Base-by-base conservation (phyloP, 352 stramenopile species). In the Pythium insidiosum region DNA sequence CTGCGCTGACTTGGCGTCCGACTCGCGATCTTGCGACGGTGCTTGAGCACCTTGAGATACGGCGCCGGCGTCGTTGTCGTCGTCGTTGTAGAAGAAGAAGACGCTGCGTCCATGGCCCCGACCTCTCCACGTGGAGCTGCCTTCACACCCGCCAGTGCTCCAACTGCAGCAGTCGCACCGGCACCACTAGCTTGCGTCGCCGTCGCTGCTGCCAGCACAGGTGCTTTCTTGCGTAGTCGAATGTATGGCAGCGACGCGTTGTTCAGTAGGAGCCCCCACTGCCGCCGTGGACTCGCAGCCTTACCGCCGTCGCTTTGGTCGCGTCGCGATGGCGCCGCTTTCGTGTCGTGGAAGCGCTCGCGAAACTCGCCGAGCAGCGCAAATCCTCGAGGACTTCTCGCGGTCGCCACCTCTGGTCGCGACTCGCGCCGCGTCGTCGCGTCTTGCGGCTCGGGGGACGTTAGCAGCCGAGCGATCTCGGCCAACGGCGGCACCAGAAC, bases 11-110 rank as follows among this genome's bases (percentile, higher is more conserved):
- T n/a, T n/a, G n/a, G n/a, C n/a, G n/a, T n/a, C n/a, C n/a, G n/a
- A n/a, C n/a, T n/a, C n/a, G n/a, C n/a, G n/a, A n/a, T n/a, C n/a
- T 58, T 65, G 16, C 52, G 66, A 23, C 78, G 66, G 39, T 77
- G 73, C 63, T 88, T 90, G 51, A 87, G 74, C 41, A 84, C 72
- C 54, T 80, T 80, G 10, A 88, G 58, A 34, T 90, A 90, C 41
- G 74, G 70, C 10, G 72, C 69, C n/a, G n/a, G n/a, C n/a, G n/a
- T n/a, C 35, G 72, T 57, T 16, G 65, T 19, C 0, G 55, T 52
- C 21, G 50, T 48, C 5, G 51, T 53, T 7, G n/a, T n/a, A n/a
- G n/a, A n/a, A n/a, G n/a, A n/a, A n/a, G n/a, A n/a, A n/a, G n/a
- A n/a, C n/a, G n/a, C n/a, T n/a, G n/a, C n/a, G n/a, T n/a, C n/a